Conservation (phyloP, 495 filamentous ascomycete genomes). For the Hypoxylon intermedium region DNA sequence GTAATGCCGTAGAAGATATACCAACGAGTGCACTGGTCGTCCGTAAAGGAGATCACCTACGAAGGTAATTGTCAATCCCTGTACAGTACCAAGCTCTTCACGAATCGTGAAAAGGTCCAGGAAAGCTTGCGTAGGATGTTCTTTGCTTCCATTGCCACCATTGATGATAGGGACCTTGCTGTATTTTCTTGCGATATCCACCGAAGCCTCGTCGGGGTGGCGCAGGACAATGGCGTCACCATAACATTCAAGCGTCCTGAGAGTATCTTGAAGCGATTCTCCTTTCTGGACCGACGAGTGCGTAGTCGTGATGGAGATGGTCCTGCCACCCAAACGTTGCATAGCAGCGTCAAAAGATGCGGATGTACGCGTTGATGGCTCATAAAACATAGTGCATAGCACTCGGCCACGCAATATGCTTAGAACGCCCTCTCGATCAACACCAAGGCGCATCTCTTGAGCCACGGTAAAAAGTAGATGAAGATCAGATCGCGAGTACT, state of each 20-base stretch:
- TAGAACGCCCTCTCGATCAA: slow-evolving; percentile 87
- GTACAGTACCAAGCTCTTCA: slow-evolving; percentile 93
- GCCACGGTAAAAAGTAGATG: slow-evolving; percentile 95
- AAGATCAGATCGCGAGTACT: slow-evolving; percentile 84
- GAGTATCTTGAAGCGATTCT: slow-evolving; percentile 88
- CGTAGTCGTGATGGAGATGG: slow-evolving; percentile 76
- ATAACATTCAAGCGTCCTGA: slow-evolving; percentile 92
- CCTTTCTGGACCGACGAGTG: slow-evolving; percentile 91
- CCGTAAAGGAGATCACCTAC: slow-evolving; percentile 91
- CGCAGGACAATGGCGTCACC: slow-evolving; percentile 92
- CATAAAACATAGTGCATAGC: slow-evolving; percentile 92
- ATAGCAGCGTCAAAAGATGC: slow-evolving; percentile 97
- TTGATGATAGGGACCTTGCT: slow-evolving; percentile 93
- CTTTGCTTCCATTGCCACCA: slow-evolving; percentile 90
- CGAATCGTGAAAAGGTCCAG: slow-evolving; percentile 98
- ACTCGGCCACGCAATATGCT: slow-evolving; percentile 85
- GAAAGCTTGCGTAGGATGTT: slow-evolving; percentile 98
- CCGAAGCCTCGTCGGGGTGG: slow-evolving; percentile 81
- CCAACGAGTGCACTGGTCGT: slow-evolving; percentile 90
- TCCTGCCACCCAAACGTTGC: slow-evolving; percentile 91
- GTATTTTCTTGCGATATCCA: slow-evolving; percentile 81
- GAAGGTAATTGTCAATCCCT: slow-evolving; percentile 94
- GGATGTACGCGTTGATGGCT: slow-evolving; percentile 95
- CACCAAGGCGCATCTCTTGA: slow-evolving; percentile 93
- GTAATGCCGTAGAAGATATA: slow-evolving; percentile 93